phyloP scores from a whole-genome alignment of 1,284 basidiomycete genomes.

The Leccinum subrobustum region DNA sequence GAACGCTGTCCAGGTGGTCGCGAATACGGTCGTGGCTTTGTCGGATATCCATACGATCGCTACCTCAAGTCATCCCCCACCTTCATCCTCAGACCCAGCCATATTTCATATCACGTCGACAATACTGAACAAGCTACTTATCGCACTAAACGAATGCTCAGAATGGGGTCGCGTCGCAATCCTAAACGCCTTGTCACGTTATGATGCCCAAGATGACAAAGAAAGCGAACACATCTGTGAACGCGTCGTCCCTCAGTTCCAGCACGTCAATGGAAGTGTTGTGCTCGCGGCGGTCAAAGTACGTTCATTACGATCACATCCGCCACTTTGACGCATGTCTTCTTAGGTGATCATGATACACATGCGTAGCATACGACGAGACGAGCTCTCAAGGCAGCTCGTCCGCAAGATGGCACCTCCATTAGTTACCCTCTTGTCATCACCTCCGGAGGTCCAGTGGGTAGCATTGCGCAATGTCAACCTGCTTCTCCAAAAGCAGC shows the following conservation, averaged over 20 bases:
- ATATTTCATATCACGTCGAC: conserved; percentile 81
- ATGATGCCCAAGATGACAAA: conserved; percentile 81
- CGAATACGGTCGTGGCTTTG: conserved; percentile 92
- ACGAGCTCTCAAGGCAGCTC: conserved; percentile 86
- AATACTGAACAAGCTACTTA: conserved; percentile 87
- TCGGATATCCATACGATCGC: conserved; percentile 85
- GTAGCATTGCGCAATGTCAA: conserved; percentile 97
- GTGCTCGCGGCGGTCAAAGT: conserved; percentile 95
- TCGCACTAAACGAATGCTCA: conserved; percentile 97
- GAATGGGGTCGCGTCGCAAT: conserved; percentile 98
- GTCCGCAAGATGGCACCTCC: conserved; percentile 98
- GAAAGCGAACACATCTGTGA: conserved; percentile 99
- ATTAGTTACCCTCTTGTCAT: conserved; percentile 76
- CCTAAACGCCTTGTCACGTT: conserved; percentile 83
- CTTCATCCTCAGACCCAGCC: conserved; percentile 59
- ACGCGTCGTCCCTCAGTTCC: conserved; percentile 96
- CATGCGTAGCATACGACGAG: conserved; percentile 79
- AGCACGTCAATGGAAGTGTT: conserved; percentile 94
- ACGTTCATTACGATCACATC: conserved; percentile 20
- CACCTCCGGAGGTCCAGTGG: conserved; percentile 90
- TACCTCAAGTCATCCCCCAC: conserved; percentile 47
- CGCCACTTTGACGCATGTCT: conserved; percentile 1
- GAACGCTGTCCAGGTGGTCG: conserved; percentile 70
- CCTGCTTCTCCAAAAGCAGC: conserved; percentile 89
- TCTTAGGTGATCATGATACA: conserved; percentile 94